A percentile compares a stretch with the other conserved stretches of the same genome.
Conservation (phyloP, 2,329 filamentous ascomycete species). For the Xylaria sp. region DNA sequence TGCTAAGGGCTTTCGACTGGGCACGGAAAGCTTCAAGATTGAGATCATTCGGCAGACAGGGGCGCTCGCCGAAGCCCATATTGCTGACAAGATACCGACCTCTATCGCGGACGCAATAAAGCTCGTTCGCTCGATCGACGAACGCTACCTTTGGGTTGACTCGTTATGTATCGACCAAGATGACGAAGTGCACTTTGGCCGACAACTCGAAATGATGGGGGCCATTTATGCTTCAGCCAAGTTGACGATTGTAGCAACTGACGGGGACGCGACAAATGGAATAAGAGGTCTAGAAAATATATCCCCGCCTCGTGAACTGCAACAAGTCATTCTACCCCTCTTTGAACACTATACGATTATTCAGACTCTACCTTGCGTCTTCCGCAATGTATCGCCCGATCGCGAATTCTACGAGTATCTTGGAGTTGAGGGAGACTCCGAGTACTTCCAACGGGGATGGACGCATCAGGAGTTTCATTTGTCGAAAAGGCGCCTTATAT, state of each 20-base stretch:
- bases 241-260: slow-evolving; percentile 5
- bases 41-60: neutral
- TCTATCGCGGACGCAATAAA: slow-evolving; percentile 1
- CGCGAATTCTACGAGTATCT: too few species aligned
- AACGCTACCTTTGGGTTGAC: slow-evolving; percentile 14
- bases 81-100: neutral
- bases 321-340: neutral
- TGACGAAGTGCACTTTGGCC: neutral
- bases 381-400: neutral
- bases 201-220: slow-evolving; percentile 14
- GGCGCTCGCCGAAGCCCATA: neutral
- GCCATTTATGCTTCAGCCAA: slow-evolving; percentile 5
- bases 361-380: neutral
- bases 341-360: neutral
- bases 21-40: neutral
- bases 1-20: slow-evolving; percentile 4
- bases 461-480: slow-evolving; percentile 9
- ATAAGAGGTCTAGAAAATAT: neutral
- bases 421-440: neutral
- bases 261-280: neutral
- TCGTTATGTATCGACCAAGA: neutral
- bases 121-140: neutral
- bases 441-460: slow-evolving; percentile 4
- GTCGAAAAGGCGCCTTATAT: slow-evolving; percentile 8
- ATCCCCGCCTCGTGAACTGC: neutral